These are phyloP conservation scores for Powellomyces hirtus DNA, from an alignment of 192 early-diverging fungal species.

Conservation along the genomic window DNA sequence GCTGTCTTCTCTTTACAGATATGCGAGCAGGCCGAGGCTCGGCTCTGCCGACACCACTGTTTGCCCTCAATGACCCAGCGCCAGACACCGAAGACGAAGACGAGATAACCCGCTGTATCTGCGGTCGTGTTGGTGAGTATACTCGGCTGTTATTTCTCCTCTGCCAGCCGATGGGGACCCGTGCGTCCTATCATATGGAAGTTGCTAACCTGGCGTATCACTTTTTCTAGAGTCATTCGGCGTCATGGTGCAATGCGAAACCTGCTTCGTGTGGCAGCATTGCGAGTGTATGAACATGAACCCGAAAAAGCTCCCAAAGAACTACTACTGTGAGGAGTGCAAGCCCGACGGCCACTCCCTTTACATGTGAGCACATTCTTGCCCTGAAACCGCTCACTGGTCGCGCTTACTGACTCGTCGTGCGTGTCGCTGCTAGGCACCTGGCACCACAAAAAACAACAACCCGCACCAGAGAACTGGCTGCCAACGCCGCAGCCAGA, in stretches of 20 bases:
- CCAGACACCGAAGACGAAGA: constrained; percentile 39
- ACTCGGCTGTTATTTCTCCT: too few relatives aligned
- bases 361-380: constrained; percentile 6
- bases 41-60: too few relatives aligned
- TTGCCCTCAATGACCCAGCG: too few relatives aligned
- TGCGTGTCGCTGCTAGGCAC: background rate
- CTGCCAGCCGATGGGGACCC: background rate
- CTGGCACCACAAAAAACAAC: constrained; percentile 12
- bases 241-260: constrained; percentile 90
- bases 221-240: constrained; percentile 39
- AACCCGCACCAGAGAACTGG: background rate
- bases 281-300: constrained; percentile 84
- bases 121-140: constrained; percentile 50
- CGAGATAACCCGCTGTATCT: constrained; percentile 49
- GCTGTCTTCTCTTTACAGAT: too few relatives aligned
- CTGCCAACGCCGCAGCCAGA: background rate
- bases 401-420: background rate
- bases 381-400: background rate
- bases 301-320: constrained; percentile 75
- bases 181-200: background rate
- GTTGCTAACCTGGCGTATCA: too few relatives aligned
- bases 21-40: too few relatives aligned
- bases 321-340: constrained; percentile 93
- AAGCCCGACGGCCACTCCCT: constrained; percentile 51
- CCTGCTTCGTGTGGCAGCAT: constrained; percentile 93